phyloP scores from a whole-genome alignment of 495 filamentous ascomycete species.

The Pyronema domesticum region DNA sequence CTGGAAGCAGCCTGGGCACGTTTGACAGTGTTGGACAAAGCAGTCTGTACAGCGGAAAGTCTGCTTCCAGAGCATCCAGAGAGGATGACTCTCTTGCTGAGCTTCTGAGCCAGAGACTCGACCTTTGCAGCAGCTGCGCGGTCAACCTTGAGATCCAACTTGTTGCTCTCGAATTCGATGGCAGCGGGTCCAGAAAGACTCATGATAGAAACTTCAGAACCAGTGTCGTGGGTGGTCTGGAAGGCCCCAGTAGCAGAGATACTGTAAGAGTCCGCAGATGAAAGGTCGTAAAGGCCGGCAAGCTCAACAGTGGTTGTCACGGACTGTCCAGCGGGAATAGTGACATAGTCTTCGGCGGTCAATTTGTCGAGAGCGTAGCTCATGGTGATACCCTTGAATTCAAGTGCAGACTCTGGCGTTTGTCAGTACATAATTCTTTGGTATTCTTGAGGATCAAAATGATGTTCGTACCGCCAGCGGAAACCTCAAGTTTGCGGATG shows the following conservation, averaged over 20 bases:
- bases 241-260: slow-evolving; percentile 33
- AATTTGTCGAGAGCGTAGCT: slow-evolving; percentile 32
- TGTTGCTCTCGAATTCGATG: slow-evolving; percentile 32
- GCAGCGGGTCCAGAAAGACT: slow-evolving; percentile 26
- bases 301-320: slow-evolving; percentile 40
- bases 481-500: slow-evolving; percentile 44
- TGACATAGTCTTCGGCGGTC: slow-evolving; percentile 34
- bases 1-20: slow-evolving; percentile 37
- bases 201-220: slow-evolving; percentile 24
- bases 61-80: slow-evolving; percentile 33
- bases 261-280: slow-evolving; percentile 31
- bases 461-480: slow-evolving; percentile 31
- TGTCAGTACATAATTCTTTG: slow-evolving; percentile 22
- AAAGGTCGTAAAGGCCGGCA: slow-evolving; percentile 39
- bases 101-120: slow-evolving; percentile 29
- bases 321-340: slow-evolving; percentile 38
- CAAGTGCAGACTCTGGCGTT: slow-evolving; percentile 24
- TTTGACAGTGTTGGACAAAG: slow-evolving; percentile 33
- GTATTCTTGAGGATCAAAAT: not conserved
- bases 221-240: not conserved
- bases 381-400: slow-evolving; percentile 41
- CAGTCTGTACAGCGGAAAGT: slow-evolving; percentile 28
- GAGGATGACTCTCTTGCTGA: slow-evolving; percentile 35
- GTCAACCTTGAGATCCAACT: slow-evolving; percentile 33
- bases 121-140: slow-evolving; percentile 31